Percentiles rank a stretch among this genome's conserved stretches.
Conservation (phyloP, 345 rosid genomes). For the Populus deltoides region DNA sequence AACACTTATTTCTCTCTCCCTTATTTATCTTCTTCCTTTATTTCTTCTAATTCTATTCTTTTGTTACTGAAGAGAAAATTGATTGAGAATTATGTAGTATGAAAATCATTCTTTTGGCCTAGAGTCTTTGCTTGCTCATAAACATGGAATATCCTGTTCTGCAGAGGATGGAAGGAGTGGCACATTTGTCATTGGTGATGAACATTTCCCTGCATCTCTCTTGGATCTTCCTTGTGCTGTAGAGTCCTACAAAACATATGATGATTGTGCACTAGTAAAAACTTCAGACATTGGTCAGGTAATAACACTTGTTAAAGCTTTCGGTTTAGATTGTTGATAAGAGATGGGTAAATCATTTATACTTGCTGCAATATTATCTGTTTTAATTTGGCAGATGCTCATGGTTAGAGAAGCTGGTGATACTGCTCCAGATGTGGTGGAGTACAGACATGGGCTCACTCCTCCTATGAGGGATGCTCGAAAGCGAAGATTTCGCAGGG, state of each 20-base stretch:
- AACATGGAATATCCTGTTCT: constrained; percentile 7
- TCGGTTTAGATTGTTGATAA: background rate
- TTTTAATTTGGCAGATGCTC: constrained; percentile 58
- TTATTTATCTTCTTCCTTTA: background rate
- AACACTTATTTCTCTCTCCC: background rate
- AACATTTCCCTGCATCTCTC: constrained; percentile 71
- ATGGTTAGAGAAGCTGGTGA: constrained; percentile 89
- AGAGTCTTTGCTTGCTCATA: background rate
- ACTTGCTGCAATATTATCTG: constrained; percentile 3
- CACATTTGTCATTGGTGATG: constrained; percentile 66
- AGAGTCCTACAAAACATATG: constrained; percentile 90
- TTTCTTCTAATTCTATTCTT: background rate
- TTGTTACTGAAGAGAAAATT: background rate
- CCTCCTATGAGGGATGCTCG: constrained; percentile 99
- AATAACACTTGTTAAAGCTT: background rate
- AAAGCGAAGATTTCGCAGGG: constrained; percentile 91
- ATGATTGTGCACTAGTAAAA: constrained; percentile 83
- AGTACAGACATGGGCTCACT: constrained; percentile 90
- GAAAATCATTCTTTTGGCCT: background rate
- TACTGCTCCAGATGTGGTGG: constrained; percentile 68
- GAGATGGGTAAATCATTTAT: background rate
- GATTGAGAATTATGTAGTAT: background rate
- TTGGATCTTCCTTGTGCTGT: constrained; percentile 88
- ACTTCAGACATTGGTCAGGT: constrained; percentile 96
- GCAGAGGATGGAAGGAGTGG: constrained; percentile 93